Evolutionary conservation across 805 yeast genomes (phyloP), one percentile per base, ranked within the genome.

Genomic region (Candida cerambycidarum): DNA sequence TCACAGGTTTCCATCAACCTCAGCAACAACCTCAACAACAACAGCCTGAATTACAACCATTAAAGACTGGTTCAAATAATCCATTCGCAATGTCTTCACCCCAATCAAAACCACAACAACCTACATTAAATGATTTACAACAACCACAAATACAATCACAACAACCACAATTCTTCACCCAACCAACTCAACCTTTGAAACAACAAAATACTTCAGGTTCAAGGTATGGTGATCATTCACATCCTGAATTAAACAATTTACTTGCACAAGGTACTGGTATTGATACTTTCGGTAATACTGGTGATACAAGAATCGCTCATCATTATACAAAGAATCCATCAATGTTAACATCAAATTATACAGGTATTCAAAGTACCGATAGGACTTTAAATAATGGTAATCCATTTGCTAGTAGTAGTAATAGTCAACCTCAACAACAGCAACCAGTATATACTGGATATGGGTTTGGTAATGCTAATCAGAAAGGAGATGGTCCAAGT

Each of bases 231-330:
- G 73, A 69, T 38, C 55, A 64, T 65, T 78, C 73, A 71, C 89
- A 48, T 43, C 49, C 65, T 11, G 90, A 86, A 46, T 76, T 92
- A 57, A 89, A 89, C 67, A 76, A 78, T 41, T 71, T 90, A 42
- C 70, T 92, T 50, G 88, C 93, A 10, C 78, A 80, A 33, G 97
- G 96, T 21, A 87, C 96, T 0, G 97, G 96, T 24, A 72, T 89
- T 44, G 99, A 90, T 67, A 90, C 97, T 0, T 93, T 87, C 62
- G 96, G 96, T 60, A 89, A 88, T 63, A 81, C 85, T 13, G 96
- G 96, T 42, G 83, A 80, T 15, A 62, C 80, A 6, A 82, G 97
- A 67, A 78, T 92, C 42, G 96, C 98, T 3, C 95, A 95, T 35
- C 97, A 92, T 58, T 92, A 86, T 61, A 92, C 97, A 1, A 79